Evolutionary conservation across 805 yeast genomes (phyloP), one percentile per base, ranked within the genome.

Genomic region (Zygosaccharomyces rouxii): DNA sequence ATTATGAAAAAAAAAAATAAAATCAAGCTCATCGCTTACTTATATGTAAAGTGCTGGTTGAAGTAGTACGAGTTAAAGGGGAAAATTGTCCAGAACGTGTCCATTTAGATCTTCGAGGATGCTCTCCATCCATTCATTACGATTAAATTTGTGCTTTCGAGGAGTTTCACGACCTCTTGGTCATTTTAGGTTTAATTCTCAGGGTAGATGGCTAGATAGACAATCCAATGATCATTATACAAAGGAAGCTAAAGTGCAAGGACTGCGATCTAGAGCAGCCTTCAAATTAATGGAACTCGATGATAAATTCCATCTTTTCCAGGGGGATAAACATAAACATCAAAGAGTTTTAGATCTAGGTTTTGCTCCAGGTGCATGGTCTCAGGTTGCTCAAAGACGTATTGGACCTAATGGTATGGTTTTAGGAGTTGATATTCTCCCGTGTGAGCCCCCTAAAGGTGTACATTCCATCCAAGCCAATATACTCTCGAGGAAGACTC

Each of bases 311-410:
- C 65, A 72, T 28, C 51, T 94, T 2, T 82, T 92, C 63, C 66
- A 68, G 1, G 10, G 28, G 13, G 28, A 9, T 35, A 73, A 73
- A 2, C 40, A 46, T 6, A 47, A 41, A 10, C 73, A 80, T 0
- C 74, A 70, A 54, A 77, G 80, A 38, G 85, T 94, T 0, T 80
- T 94, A 4, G 99, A 94, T 69, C 70, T 94, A 40, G 96, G 97
- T 0, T 89, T 81, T 64, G 95, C 96, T 0, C 97, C 97, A 0
- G 97, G 97, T 0, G 89, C 96, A 3, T 89, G 97, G 97, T 79
- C 92, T 7, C 96, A 89, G 62, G 90, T 88, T 1, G 90, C 92
- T 0, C 68, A 77, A 7, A 78, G 78, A 46, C 64, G 77, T 47
- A 74, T 81, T 1, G 59, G 65, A 16, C 74, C 75, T 1, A 61